Evolutionary conservation across 2,329 filamentous ascomycete species (phyloP).

Genomic region (Sporothrix dimorphospora): DNA sequence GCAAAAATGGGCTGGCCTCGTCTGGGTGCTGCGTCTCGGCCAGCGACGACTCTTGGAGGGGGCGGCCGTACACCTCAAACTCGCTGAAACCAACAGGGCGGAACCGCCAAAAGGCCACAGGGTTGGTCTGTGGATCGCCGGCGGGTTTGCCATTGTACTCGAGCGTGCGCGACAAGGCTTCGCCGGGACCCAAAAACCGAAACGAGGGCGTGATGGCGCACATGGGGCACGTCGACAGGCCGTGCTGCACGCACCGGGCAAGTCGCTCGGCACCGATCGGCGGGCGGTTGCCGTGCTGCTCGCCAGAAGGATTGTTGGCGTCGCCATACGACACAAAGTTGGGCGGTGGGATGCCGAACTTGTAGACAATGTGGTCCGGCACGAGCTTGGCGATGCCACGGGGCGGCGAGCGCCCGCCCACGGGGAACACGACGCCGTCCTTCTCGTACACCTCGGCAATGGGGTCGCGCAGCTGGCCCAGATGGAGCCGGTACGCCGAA

Average conservation of each 20-base stretch:
- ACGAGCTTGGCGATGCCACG: background rate
- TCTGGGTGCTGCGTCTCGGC: conserved; percentile 25
- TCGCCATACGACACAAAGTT: background rate
- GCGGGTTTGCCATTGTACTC: background rate
- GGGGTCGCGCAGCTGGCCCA: background rate
- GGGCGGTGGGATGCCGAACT: conserved; percentile 12
- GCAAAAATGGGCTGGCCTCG: conserved; percentile 12
- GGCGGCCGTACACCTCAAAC: background rate
- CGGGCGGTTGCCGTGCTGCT: background rate
- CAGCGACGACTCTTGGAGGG: background rate
- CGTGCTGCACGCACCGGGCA: conserved; percentile 21
- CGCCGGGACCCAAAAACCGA: conserved; percentile 24
- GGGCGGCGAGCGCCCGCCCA: background rate
- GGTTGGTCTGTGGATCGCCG: background rate
- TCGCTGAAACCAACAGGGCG: conserved; percentile 4
- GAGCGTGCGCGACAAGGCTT: background rate
- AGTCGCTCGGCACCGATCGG: background rate
- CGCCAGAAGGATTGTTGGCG: background rate
- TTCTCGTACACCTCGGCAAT: background rate
- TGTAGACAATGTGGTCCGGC: conserved; percentile 29
- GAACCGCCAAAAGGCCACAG: background rate
- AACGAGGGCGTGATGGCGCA: conserved; percentile 29
- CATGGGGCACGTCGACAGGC: conserved; percentile 28
- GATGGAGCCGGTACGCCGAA: background rate
- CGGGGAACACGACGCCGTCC: conserved; percentile 14